A percentile compares a stretch with the other conserved stretches of the same genome.
Conservation (phyloP, 2,329 filamentous ascomycete genomes). For the Microcyclosporella mali region DNA sequence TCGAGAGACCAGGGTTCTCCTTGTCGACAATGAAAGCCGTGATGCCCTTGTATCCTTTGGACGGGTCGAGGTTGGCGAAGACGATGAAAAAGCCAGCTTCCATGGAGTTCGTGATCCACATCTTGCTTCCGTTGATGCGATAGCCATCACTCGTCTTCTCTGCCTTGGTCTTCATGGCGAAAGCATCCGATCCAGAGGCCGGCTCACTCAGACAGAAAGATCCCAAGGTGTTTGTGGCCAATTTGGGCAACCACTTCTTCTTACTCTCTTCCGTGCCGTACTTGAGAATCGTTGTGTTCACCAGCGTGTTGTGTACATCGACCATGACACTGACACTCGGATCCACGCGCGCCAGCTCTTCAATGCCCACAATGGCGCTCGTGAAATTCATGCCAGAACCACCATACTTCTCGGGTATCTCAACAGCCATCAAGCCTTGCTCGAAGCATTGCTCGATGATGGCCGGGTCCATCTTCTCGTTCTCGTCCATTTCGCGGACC, state of each 20-base stretch:
- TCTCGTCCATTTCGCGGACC: conserved; percentile 95
- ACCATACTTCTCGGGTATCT: conserved; percentile 95
- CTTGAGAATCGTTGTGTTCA: conserved; percentile 87
- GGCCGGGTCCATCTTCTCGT: conserved; percentile 81
- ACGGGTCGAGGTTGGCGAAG: conserved; percentile 89
- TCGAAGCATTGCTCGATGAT: conserved; percentile 93
- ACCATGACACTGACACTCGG: conserved; percentile 92
- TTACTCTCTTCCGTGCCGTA: conserved; percentile 71
- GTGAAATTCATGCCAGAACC: conserved; percentile 99
- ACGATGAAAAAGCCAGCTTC: conserved; percentile 95
- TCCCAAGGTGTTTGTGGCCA: conserved; percentile 82
- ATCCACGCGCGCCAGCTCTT: conserved; percentile 90
- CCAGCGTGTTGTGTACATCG: conserved; percentile 96
- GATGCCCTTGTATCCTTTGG: conserved; percentile 94
- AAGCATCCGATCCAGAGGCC: conserved; percentile 88
- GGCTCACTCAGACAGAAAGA: conserved; percentile 27
- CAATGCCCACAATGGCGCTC: conserved; percentile 88
- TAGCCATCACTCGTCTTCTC: conserved; percentile 77
- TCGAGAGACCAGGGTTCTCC: conserved; percentile 77
- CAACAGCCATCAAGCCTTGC: conserved; percentile 93
- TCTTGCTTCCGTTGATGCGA: conserved; percentile 85
- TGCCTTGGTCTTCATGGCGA: conserved; percentile 87
- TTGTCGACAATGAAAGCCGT: conserved; percentile 95
- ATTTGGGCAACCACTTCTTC: conserved; percentile 79
- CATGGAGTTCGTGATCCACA: conserved; percentile 99